phyloP scores from a whole-genome alignment of 306 rosid genomes.

The Prunus padus region DNA sequence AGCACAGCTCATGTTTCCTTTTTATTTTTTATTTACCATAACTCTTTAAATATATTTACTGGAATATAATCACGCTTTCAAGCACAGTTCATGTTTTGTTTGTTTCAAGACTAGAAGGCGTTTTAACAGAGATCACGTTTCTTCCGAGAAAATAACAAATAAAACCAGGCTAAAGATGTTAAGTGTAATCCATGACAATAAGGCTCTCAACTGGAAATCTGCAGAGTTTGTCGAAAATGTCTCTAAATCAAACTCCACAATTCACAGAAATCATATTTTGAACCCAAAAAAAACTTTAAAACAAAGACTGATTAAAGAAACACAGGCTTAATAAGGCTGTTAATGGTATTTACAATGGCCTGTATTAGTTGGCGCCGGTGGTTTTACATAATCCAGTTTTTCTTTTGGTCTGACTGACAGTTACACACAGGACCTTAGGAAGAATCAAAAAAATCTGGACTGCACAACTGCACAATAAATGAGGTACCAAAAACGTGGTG shows the following conservation, averaged over 20 bases:
- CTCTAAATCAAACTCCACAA: not conserved
- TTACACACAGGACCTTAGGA: no score
- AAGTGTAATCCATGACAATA: no score
- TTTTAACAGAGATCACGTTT: not conserved
- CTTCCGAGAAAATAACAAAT: not conserved
- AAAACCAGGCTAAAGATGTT: not conserved
- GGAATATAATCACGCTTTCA: not conserved
- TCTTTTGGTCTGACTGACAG: not conserved
- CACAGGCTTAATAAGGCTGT: not conserved
- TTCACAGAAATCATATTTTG: not conserved
- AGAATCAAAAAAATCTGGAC: no score
- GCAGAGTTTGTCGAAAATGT: not conserved
- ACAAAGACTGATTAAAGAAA: not conserved
- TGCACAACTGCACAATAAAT: no score
- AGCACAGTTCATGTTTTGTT: not conserved
- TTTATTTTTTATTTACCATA: no score
- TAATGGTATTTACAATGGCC: not conserved
- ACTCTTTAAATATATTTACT: not conserved
- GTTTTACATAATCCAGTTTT: not conserved
- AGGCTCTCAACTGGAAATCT: not conserved
- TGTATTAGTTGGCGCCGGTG: not conserved
- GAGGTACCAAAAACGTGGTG: no score
- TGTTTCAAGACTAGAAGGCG: not conserved
- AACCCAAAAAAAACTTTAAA: not conserved
- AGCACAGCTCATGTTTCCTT: no score